These are phyloP conservation scores for Colletotrichum karsti DNA, from an alignment of 2,329 filamentous ascomycete genomes.

Conservation along the genomic window DNA sequence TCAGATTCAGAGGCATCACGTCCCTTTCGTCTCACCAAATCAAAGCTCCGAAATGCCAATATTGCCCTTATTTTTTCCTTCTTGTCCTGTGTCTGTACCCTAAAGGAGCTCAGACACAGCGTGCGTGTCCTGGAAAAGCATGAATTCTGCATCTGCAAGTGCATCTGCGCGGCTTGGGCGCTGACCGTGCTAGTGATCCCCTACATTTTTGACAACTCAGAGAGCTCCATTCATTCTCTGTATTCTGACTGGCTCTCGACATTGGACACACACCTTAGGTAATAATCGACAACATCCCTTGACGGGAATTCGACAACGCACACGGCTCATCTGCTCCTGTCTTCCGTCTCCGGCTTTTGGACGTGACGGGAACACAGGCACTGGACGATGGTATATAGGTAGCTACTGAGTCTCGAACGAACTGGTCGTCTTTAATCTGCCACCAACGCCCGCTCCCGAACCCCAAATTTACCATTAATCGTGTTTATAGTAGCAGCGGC, in stretches of 20 bases:
- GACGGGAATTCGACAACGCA: background rate
- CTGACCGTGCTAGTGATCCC: background rate
- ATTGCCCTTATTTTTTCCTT: background rate
- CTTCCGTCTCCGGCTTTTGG: background rate
- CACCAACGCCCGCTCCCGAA: background rate
- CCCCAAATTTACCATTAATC: conserved; percentile 11
- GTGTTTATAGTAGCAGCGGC: conserved; percentile 1
- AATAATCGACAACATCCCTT: conserved; percentile 4
- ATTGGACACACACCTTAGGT: background rate
- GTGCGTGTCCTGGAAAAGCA: conserved; percentile 2
- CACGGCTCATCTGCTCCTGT: background rate
- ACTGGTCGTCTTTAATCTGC: conserved; percentile 6
- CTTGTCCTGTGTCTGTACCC: background rate
- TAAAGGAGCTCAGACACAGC: conserved; percentile 27
- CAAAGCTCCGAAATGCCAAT: conserved; percentile 2
- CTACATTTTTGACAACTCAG: background rate
- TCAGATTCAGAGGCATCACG: too few species aligned
- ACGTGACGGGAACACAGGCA: background rate
- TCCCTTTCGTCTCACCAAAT: conserved; percentile 2
- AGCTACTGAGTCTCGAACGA: background rate
- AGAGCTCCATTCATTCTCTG: background rate
- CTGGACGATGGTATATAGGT: background rate
- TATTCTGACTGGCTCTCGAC: background rate
- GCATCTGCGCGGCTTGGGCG: background rate
- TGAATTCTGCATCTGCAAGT: background rate